These are phyloP conservation scores for Aaosphaeria arxii DNA, from an alignment of 2,329 filamentous ascomycete species.

Conservation along the genomic window DNA sequence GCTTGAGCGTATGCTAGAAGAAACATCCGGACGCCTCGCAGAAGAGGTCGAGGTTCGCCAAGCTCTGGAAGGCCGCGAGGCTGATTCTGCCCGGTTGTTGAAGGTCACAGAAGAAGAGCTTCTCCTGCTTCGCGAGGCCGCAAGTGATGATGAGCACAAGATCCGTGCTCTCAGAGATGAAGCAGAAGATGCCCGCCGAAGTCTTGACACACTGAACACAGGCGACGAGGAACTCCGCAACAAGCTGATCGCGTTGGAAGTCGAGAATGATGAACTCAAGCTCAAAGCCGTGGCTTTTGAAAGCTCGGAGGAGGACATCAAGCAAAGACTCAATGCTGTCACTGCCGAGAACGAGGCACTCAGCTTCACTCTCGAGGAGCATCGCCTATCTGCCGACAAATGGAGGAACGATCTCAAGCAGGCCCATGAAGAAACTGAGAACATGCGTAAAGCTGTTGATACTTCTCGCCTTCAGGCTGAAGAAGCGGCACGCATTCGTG, in stretches of 20 bases:
- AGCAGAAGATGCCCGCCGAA: slow-evolving; percentile 37
- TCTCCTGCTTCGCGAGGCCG: slow-evolving; percentile 41
- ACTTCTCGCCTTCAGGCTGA: slow-evolving; percentile 75
- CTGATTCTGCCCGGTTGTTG: slow-evolving; percentile 42
- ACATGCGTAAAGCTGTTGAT: slow-evolving; percentile 69
- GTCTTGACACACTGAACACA: slow-evolving; percentile 35
- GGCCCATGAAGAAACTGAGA: slow-evolving; percentile 55
- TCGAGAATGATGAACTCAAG: slow-evolving; percentile 59
- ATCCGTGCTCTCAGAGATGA: slow-evolving; percentile 44
- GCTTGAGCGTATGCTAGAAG: slow-evolving; percentile 33
- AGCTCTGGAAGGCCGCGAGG: slow-evolving; percentile 43
- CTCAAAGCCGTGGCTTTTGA: slow-evolving; percentile 28
- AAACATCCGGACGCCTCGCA: slow-evolving; percentile 32
- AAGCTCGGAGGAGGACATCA: slow-evolving; percentile 44
- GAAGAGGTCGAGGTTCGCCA: slow-evolving; percentile 43
- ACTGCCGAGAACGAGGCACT: slow-evolving; percentile 60
- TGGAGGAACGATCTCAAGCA: slow-evolving; percentile 59
- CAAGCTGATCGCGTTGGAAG: slow-evolving; percentile 50
- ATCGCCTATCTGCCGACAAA: slow-evolving; percentile 58
- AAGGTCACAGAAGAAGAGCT: slow-evolving; percentile 51
- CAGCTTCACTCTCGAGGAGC: slow-evolving; percentile 62
- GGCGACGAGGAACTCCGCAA: slow-evolving; percentile 47
- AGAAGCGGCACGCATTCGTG: slow-evolving; percentile 80
- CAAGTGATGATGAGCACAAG: slow-evolving; percentile 42
- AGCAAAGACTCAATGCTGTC: slow-evolving; percentile 52